Percentiles rank a stretch among this genome's conserved stretches.
phyloP scores from a whole-genome alignment of 768 basidiomycete species.

The Scleroderma bovista region DNA sequence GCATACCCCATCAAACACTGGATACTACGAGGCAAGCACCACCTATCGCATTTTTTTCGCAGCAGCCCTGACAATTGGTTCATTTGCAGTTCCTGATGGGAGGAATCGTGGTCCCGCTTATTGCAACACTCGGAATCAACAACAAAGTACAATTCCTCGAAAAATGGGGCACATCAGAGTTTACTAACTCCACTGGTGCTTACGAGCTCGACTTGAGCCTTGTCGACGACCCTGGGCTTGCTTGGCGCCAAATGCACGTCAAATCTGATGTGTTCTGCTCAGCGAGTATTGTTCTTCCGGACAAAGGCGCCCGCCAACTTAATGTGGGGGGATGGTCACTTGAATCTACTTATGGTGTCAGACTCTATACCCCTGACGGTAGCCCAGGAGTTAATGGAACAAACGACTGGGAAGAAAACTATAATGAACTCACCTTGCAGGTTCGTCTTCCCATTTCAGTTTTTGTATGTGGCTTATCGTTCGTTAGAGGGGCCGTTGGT shows the following conservation, averaged over 20 bases:
- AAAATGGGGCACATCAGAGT: constrained; percentile 62
- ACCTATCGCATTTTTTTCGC: background rate
- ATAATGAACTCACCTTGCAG: constrained; percentile 52
- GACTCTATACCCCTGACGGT: constrained; percentile 70
- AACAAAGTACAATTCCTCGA: constrained; percentile 79
- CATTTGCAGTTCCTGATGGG: constrained; percentile 38
- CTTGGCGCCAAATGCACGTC: constrained; percentile 76
- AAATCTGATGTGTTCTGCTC: constrained; percentile 80
- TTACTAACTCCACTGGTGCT: constrained; percentile 64
- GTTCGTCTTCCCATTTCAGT: constrained; percentile 25
- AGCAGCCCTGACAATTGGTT: background rate
- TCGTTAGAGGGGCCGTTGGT: constrained; percentile 62
- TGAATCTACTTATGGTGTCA: constrained; percentile 65
- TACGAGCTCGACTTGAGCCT: constrained; percentile 71
- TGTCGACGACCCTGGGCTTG: constrained; percentile 33
- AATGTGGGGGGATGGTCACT: constrained; percentile 50
- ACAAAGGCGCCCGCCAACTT: constrained; percentile 47
- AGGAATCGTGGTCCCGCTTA: constrained; percentile 66
- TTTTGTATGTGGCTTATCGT: background rate
- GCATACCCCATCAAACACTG: constrained; percentile 60
- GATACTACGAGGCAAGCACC: constrained; percentile 58
- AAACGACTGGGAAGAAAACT: constrained; percentile 77
- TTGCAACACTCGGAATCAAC: constrained; percentile 74
- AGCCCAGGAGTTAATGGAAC: constrained; percentile 63
- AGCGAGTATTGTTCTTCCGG: constrained; percentile 66